These are phyloP conservation scores for Claviceps humidiphila DNA, from an alignment of 2,329 filamentous ascomycete genomes.

Conservation along the genomic window DNA sequence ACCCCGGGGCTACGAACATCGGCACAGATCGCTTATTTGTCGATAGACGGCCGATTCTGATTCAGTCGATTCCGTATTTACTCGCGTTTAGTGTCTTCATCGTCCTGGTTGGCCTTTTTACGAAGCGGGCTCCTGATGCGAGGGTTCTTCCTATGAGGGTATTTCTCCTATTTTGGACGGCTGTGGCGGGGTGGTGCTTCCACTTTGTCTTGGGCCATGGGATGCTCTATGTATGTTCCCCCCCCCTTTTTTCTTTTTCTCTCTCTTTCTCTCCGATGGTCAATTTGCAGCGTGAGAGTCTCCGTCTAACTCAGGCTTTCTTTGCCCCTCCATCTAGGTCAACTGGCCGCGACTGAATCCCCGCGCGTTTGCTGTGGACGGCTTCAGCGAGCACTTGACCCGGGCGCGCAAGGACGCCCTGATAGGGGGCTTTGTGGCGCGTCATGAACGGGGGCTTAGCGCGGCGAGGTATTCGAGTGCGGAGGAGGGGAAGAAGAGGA, in stretches of 20 bases:
- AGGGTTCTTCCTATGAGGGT: constrained; percentile 69
- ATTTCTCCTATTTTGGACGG: constrained; percentile 67
- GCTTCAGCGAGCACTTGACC: constrained; percentile 73
- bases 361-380: constrained; percentile 71
- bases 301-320: neutral
- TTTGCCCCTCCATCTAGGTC: constrained; percentile 41
- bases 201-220: constrained; percentile 74
- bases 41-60: constrained; percentile 71
- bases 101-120: constrained; percentile 60
- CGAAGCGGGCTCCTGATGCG: constrained; percentile 56
- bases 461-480: constrained; percentile 70
- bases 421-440: constrained; percentile 54
- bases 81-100: constrained; percentile 78
- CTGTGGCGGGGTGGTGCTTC: constrained; percentile 55
- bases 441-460: constrained; percentile 73
- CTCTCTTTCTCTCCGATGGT: neutral
- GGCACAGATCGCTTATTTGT: constrained; percentile 65
- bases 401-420: constrained; percentile 73
- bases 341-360: constrained; percentile 98
- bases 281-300: neutral
- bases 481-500: constrained; percentile 97
- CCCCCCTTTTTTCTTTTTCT: neutral
- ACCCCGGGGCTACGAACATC: constrained; percentile 57
- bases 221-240: constrained; percentile 74
- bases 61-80: constrained; percentile 90